Conservation (phyloP, 208 protist genomes). For the Trypanosomatidae sp. region DNA sequence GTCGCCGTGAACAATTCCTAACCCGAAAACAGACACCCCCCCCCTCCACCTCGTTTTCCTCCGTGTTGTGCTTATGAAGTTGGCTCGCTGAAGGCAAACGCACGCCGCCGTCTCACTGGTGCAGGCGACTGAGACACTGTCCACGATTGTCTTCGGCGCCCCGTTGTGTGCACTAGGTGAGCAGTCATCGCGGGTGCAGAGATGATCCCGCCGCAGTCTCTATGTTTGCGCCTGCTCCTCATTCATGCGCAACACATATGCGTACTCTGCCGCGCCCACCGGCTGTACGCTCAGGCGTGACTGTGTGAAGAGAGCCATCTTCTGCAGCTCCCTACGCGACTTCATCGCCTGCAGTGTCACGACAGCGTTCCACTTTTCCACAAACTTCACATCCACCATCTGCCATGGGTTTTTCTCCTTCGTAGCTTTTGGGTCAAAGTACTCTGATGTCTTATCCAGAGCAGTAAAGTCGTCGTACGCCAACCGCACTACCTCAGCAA, state of each 20-base stretch:
- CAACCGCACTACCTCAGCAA: constrained; percentile 55
- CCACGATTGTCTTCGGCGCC: not conserved
- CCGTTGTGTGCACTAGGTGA: no score
- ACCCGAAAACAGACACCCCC: not conserved
- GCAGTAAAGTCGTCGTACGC: constrained; percentile 82
- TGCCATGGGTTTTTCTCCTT: constrained; percentile 76
- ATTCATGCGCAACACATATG: constrained; percentile 53
- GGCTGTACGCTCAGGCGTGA: constrained; percentile 79
- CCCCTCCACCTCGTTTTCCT: not conserved
- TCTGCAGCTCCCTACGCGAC: constrained; percentile 39
- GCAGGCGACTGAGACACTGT: not conserved
- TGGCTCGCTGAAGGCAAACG: not conserved
- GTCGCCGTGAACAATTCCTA: not conserved
- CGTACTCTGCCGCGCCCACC: constrained; percentile 54
- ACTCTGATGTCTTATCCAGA: constrained; percentile 68
- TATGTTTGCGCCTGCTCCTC: not conserved
- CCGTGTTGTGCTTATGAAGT: not conserved
- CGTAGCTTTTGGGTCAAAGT: constrained; percentile 68
- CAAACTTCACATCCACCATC: constrained; percentile 86
- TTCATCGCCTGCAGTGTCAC: constrained; percentile 63
- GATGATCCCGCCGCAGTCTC: not conserved
- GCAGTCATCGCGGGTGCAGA: not conserved
- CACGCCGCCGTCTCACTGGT: not conserved
- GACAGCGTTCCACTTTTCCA: constrained; percentile 53
- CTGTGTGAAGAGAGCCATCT: constrained; percentile 75